These are phyloP conservation scores for Termitomyces heimii DNA, from an alignment of 768 basidiomycete genomes.

Conservation along the genomic window DNA sequence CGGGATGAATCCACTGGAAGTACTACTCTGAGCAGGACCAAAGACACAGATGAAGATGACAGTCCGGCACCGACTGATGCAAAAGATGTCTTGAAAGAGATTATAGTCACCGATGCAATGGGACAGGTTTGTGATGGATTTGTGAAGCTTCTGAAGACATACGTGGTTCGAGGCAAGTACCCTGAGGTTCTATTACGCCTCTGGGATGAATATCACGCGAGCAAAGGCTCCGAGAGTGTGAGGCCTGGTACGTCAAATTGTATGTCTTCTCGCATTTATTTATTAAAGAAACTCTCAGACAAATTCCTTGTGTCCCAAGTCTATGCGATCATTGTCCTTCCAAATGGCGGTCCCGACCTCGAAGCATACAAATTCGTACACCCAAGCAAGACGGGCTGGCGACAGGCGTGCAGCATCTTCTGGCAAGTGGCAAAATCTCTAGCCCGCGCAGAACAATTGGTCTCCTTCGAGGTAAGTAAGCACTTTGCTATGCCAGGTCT, in stretches of 20 bases:
- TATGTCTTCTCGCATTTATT: not conserved
- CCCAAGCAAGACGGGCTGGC: constrained; percentile 62
- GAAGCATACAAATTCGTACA: constrained; percentile 74
- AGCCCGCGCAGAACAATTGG: constrained; percentile 71
- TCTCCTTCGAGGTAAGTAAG: constrained; percentile 87
- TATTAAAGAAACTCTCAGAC: constrained; percentile 37
- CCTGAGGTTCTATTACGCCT: constrained; percentile 69
- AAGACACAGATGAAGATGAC: constrained; percentile 33
- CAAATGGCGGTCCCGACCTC: constrained; percentile 87
- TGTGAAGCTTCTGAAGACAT: constrained; percentile 74
- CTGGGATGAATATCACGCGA: constrained; percentile 81
- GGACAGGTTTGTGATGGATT: constrained; percentile 76
- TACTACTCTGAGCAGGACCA: constrained; percentile 4
- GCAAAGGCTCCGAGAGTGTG: constrained; percentile 77
- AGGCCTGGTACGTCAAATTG: constrained; percentile 59
- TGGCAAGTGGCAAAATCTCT: constrained; percentile 85
- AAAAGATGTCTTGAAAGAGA: constrained; percentile 74
- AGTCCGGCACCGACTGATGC: constrained; percentile 68
- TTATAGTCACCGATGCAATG: constrained; percentile 70
- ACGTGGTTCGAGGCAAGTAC: constrained; percentile 83
- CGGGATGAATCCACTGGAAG: constrained; percentile 37
- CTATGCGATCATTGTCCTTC: constrained; percentile 87
- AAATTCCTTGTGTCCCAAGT: constrained; percentile 69
- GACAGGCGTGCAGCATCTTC: constrained; percentile 82
- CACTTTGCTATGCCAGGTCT: not conserved